A percentile compares a stretch with the other conserved stretches of the same genome.
Evolutionary conservation across 768 basidiomycete species (phyloP).

Genomic region (Agaricus sinodeliciosus): DNA sequence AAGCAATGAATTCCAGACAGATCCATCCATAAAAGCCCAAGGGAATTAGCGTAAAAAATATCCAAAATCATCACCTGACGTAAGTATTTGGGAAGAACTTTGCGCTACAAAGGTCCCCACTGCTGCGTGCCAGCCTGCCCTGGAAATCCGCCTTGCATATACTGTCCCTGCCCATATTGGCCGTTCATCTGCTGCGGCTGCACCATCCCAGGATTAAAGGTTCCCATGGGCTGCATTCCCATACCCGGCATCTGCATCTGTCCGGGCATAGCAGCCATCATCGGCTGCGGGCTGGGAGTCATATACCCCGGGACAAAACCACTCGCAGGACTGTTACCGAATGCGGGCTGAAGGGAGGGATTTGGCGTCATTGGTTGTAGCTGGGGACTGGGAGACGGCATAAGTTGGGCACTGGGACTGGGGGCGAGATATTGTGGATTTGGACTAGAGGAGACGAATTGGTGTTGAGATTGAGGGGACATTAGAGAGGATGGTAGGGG

Average conservation of each 20-base stretch:
- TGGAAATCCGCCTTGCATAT: conserved; percentile 18
- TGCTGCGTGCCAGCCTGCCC: conserved; percentile 23
- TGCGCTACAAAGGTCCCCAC: conserved; percentile 32
- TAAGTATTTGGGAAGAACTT: too few relatives aligned
- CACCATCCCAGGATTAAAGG: conserved; percentile 7
- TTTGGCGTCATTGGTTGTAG: conserved; percentile 12
- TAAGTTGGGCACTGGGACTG: conserved; percentile 17
- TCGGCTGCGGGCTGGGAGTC: conserved; percentile 25
- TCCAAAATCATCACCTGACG: neutral
- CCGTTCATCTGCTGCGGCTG: conserved; percentile 23
- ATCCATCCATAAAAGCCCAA: too few relatives aligned
- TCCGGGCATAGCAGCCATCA: conserved; percentile 23
- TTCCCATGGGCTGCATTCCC: conserved; percentile 22
- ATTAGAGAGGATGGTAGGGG: conserved; percentile 17
- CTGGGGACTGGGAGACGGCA: conserved; percentile 29
- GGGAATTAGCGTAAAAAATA: neutral
- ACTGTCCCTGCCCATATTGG: conserved; percentile 15
- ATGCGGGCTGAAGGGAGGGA: conserved; percentile 2
- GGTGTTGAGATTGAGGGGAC: conserved; percentile 21
- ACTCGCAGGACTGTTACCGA: conserved; percentile 11
- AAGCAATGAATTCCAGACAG: neutral
- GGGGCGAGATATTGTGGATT: conserved; percentile 22
- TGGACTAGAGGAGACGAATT: conserved; percentile 27
- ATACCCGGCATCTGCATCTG: conserved; percentile 22
- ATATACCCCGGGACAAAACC: conserved; percentile 18